Percentiles rank a stretch among this genome's conserved stretches.
Evolutionary conservation across 2,329 filamentous ascomycete species (phyloP).

Genomic region (Fusarium cyanostomum): DNA sequence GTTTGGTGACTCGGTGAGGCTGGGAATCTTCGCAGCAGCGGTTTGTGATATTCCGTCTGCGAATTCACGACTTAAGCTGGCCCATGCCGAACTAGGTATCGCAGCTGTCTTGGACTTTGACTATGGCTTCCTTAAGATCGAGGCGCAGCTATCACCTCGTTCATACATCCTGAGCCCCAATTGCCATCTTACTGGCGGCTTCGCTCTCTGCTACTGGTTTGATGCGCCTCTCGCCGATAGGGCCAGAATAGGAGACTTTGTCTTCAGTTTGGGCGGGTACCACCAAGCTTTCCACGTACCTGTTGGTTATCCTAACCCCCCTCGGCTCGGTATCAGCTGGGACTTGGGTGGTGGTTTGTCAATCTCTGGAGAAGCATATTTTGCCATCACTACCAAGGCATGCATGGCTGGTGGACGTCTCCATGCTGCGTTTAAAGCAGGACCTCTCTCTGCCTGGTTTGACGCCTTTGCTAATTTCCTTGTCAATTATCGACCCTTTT

Average conservation of each 20-base stretch:
- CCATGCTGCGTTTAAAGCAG: constrained; percentile 42
- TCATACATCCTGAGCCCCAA: constrained; percentile 52
- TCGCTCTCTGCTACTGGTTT: constrained; percentile 54
- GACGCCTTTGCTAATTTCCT: constrained; percentile 53
- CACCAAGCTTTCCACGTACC: constrained; percentile 51
- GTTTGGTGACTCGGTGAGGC: constrained; percentile 43
- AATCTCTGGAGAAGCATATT: constrained; percentile 55
- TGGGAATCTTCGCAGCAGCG: constrained; percentile 49
- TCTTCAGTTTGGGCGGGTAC: constrained; percentile 58
- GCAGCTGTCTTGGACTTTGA: constrained; percentile 47
- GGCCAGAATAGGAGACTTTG: constrained; percentile 50
- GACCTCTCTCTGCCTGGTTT: constrained; percentile 51
- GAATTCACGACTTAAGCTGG: constrained; percentile 37
- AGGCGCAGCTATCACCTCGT: constrained; percentile 52
- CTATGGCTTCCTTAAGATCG: constrained; percentile 48
- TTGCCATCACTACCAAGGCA: constrained; percentile 56
- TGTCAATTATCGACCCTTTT: constrained; percentile 33
- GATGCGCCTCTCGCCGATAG: constrained; percentile 28
- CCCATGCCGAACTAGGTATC: constrained; percentile 52
- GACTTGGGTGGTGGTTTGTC: constrained; percentile 42
- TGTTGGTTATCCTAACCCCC: constrained; percentile 49
- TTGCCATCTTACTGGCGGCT: constrained; percentile 55
- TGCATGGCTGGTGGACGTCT: constrained; percentile 55
- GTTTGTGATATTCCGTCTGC: constrained; percentile 43
- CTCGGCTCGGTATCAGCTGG: constrained; percentile 53